Evolutionary conservation across 176 grass and related monocot genomes (phyloP).

Genomic region (Ensete ventricosum): DNA sequence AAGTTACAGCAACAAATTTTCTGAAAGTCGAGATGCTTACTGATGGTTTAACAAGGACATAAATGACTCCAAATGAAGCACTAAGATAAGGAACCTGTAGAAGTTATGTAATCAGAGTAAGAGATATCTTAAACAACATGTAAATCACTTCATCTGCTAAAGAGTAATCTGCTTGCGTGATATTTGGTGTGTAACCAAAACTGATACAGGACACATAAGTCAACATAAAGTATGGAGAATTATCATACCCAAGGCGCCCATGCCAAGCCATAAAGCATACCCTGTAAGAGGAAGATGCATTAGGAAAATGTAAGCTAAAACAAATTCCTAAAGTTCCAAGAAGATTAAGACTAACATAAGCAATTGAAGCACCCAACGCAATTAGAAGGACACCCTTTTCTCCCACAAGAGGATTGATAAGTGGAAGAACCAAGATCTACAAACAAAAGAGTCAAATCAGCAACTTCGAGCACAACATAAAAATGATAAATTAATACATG

Average conservation of each 20-base stretch:
- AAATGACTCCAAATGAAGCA: constrained; percentile 80
- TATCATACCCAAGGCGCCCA: constrained; percentile 79
- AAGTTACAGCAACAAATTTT: background rate
- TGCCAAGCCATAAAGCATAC: constrained; percentile 62
- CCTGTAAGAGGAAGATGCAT: constrained; percentile 25
- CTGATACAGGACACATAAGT: background rate
- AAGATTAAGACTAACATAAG: constrained; percentile 41
- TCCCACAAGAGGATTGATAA: constrained; percentile 46
- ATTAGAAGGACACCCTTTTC: constrained; percentile 60
- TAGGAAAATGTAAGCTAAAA: background rate
- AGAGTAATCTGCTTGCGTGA: background rate
- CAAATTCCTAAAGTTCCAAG: background rate
- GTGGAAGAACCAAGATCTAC: constrained; percentile 64
- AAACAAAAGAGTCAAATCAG: constrained; percentile 1
- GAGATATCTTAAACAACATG: background rate
- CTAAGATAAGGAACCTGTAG: constrained; percentile 72
- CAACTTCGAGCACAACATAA: background rate
- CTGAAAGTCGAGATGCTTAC: constrained; percentile 34
- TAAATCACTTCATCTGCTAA: background rate
- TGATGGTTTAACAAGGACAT: constrained; percentile 62
- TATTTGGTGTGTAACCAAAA: background rate
- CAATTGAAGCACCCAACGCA: constrained; percentile 46
- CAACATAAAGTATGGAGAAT: background rate
- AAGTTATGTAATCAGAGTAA: background rate
- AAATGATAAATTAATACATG: background rate